These are phyloP conservation scores for Suhomyces panamericanus DNA, from an alignment of 1,139 yeast genomes.

Conservation along the genomic window DNA sequence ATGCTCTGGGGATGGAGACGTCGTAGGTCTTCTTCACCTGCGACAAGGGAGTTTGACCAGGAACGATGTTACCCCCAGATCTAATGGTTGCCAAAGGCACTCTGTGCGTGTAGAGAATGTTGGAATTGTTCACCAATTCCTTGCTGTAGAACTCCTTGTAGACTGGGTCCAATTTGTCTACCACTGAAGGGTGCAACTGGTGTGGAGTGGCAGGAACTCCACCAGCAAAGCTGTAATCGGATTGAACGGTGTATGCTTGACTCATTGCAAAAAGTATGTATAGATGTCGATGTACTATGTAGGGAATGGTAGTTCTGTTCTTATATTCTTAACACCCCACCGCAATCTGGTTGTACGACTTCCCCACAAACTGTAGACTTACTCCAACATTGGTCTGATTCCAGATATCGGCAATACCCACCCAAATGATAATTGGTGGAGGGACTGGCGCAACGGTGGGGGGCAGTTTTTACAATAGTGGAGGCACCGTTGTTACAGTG, in stretches of 20 bases:
- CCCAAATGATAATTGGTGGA: background rate
- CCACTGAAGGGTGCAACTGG: conserved; percentile 25
- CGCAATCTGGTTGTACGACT: too few species aligned
- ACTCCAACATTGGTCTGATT: background rate
- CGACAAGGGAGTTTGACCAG: conserved; percentile 39
- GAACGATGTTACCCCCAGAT: conserved; percentile 48
- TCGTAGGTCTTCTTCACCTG: conserved; percentile 32
- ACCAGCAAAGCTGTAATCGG: conserved; percentile 29
- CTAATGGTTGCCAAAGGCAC: conserved; percentile 37
- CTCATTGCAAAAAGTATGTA: background rate
- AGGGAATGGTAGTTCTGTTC: too few species aligned
- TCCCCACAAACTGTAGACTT: too few species aligned
- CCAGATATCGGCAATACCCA: background rate
- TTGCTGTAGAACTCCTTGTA: conserved; percentile 38
- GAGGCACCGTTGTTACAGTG: too few species aligned
- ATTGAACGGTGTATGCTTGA: conserved; percentile 11
- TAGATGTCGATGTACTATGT: too few species aligned
- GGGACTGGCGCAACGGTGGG: background rate
- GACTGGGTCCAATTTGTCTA: conserved; percentile 30
- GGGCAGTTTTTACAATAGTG: too few species aligned
- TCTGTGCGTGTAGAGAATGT: conserved; percentile 43
- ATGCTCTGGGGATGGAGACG: conserved; percentile 36
- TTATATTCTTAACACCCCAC: too few species aligned
- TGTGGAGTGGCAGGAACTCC: conserved; percentile 27
- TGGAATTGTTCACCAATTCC: conserved; percentile 29